Conservation (phyloP, 78 protist species). For the Dictyostelium citrinum region DNA sequence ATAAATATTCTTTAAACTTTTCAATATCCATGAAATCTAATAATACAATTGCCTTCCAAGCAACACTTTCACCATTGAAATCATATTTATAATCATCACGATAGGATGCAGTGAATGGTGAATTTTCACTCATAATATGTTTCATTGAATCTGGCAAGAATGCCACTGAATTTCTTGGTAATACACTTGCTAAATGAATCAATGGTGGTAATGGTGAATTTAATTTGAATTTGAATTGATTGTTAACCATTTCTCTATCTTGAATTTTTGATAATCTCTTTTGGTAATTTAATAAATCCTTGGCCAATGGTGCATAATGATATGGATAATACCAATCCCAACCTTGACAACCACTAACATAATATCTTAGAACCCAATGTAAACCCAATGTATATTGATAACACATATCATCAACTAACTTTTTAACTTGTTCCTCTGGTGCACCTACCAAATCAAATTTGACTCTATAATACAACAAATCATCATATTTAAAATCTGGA, state of each 20-base stretch:
- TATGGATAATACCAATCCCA: slow-evolving; percentile 98
- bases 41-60: slow-evolving; percentile 61
- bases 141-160: slow-evolving; percentile 39
- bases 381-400: slow-evolving; percentile 89
- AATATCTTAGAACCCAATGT: slow-evolving; percentile 97
- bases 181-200: slow-evolving; percentile 44
- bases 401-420: background rate
- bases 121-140: background rate
- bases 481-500: slow-evolving; percentile 5
- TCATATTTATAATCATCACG: slow-evolving; percentile 31
- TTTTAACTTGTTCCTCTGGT: background rate
- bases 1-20: background rate
- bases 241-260: background rate
- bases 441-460: background rate
- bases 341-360: slow-evolving; percentile 94
- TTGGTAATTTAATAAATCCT: background rate
- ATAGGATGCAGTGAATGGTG: background rate
- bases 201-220: slow-evolving; percentile 33
- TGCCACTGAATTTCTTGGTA: slow-evolving; percentile 25
- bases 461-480: slow-evolving; percentile 8
- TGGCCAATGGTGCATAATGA: slow-evolving; percentile 96
- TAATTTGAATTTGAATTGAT: background rate
- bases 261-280: background rate
- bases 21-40: slow-evolving; percentile 12
- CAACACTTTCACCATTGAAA: slow-evolving; percentile 52